phyloP scores from a whole-genome alignment of 2,329 filamentous ascomycete species.

The Arthrobotrys iridis region DNA sequence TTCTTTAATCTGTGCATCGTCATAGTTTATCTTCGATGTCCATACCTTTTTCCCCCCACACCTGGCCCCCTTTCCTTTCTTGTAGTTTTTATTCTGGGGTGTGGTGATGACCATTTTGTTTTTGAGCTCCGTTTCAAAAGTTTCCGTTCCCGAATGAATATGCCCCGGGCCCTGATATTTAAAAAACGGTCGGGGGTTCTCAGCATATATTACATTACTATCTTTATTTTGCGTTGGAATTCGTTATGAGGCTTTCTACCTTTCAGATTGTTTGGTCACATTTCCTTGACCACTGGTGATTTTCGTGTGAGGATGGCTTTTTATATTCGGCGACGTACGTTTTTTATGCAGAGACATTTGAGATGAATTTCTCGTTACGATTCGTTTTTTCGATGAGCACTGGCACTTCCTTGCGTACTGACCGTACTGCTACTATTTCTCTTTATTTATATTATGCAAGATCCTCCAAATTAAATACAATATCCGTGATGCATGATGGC shows the following conservation, averaged over 20 bases:
- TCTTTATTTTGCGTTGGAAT: background rate
- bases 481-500: too few relatives aligned
- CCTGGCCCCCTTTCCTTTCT: slow-evolving; percentile 56
- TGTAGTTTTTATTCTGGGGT: slow-evolving; percentile 47
- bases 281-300: too few relatives aligned
- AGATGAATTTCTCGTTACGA: too few relatives aligned
- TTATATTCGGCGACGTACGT: too few relatives aligned
- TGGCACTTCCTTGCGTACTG: too few relatives aligned
- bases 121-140: slow-evolving; percentile 29
- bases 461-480: too few relatives aligned
- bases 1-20: slow-evolving; percentile 37
- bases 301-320: too few relatives aligned
- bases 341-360: too few relatives aligned
- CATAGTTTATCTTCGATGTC: slow-evolving; percentile 51
- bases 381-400: too few relatives aligned
- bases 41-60: slow-evolving; percentile 46
- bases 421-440: too few relatives aligned
- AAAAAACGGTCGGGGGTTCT: background rate
- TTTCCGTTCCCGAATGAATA: slow-evolving; percentile 15
- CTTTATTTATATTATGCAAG: too few relatives aligned
- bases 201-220: slow-evolving; percentile 16
- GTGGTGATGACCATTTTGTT: slow-evolving; percentile 27
- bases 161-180: slow-evolving; percentile 1
- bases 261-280: slow-evolving; percentile 12
- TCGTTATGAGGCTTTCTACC: background rate